These are phyloP conservation scores for Gilbertella persicaria DNA, from an alignment of 371 early-diverging fungal genomes.

Conservation along the genomic window DNA sequence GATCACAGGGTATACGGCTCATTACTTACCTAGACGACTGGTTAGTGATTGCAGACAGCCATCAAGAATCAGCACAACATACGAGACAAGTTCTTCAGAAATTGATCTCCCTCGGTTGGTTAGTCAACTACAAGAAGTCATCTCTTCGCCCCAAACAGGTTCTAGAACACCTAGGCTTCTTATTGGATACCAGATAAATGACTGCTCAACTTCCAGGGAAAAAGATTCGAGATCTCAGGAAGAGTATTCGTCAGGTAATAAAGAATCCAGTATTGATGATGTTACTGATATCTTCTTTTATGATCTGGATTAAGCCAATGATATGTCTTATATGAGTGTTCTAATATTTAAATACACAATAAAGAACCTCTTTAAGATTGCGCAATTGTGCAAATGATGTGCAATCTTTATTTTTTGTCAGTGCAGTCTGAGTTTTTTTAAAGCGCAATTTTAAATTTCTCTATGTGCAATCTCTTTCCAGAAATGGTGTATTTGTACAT, in stretches of 20 bases:
- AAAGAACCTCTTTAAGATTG: too few species aligned
- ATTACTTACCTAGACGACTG: slow-evolving; percentile 35
- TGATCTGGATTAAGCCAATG: too few species aligned
- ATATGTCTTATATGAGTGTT: too few species aligned
- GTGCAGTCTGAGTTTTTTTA: not conserved
- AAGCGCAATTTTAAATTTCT: too few species aligned
- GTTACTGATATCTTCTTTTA: too few species aligned
- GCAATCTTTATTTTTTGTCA: too few species aligned
- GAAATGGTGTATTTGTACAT: too few species aligned
- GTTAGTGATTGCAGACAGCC: slow-evolving; percentile 13
- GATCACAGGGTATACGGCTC: slow-evolving; percentile 22
- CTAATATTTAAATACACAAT: too few species aligned
- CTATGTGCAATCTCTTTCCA: too few species aligned
- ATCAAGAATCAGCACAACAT: slow-evolving; percentile 1
- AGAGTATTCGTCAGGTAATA: slow-evolving; percentile 9
- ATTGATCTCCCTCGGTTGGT: slow-evolving; percentile 23
- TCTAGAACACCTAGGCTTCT: too few species aligned
- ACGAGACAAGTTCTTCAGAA: slow-evolving; percentile 21
- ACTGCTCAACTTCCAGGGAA: slow-evolving; percentile 22
- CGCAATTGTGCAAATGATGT: too few species aligned
- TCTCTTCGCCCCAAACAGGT: slow-evolving; percentile 23
- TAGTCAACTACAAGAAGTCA: slow-evolving; percentile 28
- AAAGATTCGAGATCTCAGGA: slow-evolving; percentile 24
- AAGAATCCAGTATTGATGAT: slow-evolving; percentile 23
- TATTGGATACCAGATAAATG: slow-evolving; percentile 29